Base-by-base conservation (phyloP, 805 yeast genomes). In the Wickerhamomyces sydowiorum region DNA sequence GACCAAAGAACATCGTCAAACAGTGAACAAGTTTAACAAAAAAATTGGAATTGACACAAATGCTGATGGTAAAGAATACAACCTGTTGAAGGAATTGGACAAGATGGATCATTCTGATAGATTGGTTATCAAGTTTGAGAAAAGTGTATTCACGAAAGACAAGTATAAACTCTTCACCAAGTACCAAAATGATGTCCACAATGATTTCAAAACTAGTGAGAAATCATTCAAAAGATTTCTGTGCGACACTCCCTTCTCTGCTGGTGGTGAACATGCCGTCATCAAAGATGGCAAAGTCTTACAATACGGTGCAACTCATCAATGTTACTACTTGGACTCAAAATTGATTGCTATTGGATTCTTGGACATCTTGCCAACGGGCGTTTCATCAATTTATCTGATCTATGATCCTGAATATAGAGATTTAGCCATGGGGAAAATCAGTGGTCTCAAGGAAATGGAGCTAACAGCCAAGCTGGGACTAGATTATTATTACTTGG, bases 401-500 rank as follows among this genome's bases (percentile, higher is more conserved):
- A 78, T 89, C 12, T 87, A 93, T 86, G 90, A 88, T 56, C 93
- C 95, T 0, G 90, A 80, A 41, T 82, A 70, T 55, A 79, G 81
- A 5, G 70, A 76, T 39, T 64, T 80, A 50, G 82, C 86, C 0
- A 59, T 89, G 24, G 97, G 97, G 0, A 86, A 86, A 21, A 57
- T 89, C 2, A 80, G 89, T 46, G 91, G 86, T 0, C 53, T 88
- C 22, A 62, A 85, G 31, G 97, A 89, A 54, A 63, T 86, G 30
- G 68, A 75, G 2, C 55, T 86, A 58, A 65, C 80, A 5, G 49
- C 69, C 22, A 59, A 72, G 33, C 62, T 78, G 30, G 65, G 67
- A 7, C 43, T 62, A 7, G 46, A 58, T 36, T 78, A 75, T 61
- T 86, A 88, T 56, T 86, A 86, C 52, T 56, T 89, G 62, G 97